phyloP scores from a whole-genome alignment of 225 moss, liverwort and hornwort species.

The Polytrichum commune region DNA sequence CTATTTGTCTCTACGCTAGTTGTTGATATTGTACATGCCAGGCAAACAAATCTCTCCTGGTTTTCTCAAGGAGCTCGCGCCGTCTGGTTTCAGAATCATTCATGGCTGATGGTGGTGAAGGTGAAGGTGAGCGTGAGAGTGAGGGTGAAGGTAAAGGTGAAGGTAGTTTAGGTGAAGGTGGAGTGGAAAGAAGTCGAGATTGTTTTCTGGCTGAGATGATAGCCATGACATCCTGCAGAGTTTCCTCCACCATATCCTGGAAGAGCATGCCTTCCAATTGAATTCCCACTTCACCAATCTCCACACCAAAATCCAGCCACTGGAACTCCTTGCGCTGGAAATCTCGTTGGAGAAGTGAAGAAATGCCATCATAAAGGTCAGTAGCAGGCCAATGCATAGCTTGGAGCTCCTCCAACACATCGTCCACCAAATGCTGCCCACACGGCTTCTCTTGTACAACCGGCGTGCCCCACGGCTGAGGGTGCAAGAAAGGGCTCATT shows the following conservation, averaged over 20 bases:
- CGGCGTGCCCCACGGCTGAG: constrained; percentile 32
- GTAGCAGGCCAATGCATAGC: constrained; percentile 49
- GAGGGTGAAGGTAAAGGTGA: neutral
- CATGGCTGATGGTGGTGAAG: constrained; percentile 6
- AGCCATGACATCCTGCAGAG: constrained; percentile 10
- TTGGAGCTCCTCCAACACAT: constrained; percentile 43
- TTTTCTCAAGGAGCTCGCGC: constrained; percentile 47
- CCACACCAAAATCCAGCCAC: constrained; percentile 44
- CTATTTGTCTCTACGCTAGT: constrained; percentile 25
- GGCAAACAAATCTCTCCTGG: constrained; percentile 47
- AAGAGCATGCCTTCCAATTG: constrained; percentile 30
- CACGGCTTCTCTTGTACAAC: constrained; percentile 16
- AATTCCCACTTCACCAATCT: constrained; percentile 32
- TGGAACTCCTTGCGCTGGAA: constrained; percentile 47
- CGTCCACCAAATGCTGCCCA: constrained; percentile 36
- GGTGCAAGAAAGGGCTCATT: constrained; percentile 40
- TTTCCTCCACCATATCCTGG: constrained; percentile 38
- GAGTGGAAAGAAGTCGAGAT: neutral
- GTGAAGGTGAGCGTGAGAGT: constrained; percentile 5
- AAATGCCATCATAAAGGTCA: constrained; percentile 41
- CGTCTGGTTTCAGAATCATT: constrained; percentile 35
- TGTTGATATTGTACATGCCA: constrained; percentile 69
- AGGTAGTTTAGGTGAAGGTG: neutral
- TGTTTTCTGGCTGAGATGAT: constrained; percentile 1
- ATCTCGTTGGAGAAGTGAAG: constrained; percentile 45